Evolutionary conservation across 306 rosid species (phyloP).

Genomic region (Casuarina glauca): DNA sequence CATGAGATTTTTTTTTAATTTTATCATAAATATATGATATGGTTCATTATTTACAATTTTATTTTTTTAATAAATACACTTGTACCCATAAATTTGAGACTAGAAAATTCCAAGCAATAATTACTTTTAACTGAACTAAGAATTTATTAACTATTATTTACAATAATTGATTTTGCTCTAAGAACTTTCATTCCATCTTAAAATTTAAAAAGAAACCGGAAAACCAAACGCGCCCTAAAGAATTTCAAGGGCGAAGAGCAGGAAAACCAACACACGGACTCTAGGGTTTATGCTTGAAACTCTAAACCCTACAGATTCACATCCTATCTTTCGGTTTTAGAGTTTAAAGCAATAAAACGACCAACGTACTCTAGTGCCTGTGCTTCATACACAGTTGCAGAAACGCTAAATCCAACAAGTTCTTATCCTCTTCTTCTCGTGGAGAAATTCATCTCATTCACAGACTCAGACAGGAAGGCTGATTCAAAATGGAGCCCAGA

Average conservation of each 20-base stretch:
- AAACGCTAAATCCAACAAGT: neutral
- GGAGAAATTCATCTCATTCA: neutral
- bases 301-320: too few relatives aligned
- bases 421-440: neutral
- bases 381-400: neutral
- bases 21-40: too few relatives aligned
- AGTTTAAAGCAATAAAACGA: neutral
- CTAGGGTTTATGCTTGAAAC: neutral
- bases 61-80: too few relatives aligned
- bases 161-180: too few relatives aligned
- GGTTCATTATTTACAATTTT: too few relatives aligned
- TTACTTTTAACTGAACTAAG: too few relatives aligned
- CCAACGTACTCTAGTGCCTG: neutral
- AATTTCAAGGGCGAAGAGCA: neutral
- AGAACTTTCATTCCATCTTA: neutral
- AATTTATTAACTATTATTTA: too few relatives aligned
- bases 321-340: neutral
- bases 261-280: neutral
- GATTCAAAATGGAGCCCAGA: conserved; percentile 63
- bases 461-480: too few relatives aligned
- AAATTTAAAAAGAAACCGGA: neutral
- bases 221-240: neutral
- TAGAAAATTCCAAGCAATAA: too few relatives aligned
- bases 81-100: too few relatives aligned
- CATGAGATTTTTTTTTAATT: too few relatives aligned